Evolutionary conservation across 2,329 filamentous ascomycete species (phyloP), one percentile per base, ranked within the genome.

Genomic region (Chaetomium globosum): DNA sequence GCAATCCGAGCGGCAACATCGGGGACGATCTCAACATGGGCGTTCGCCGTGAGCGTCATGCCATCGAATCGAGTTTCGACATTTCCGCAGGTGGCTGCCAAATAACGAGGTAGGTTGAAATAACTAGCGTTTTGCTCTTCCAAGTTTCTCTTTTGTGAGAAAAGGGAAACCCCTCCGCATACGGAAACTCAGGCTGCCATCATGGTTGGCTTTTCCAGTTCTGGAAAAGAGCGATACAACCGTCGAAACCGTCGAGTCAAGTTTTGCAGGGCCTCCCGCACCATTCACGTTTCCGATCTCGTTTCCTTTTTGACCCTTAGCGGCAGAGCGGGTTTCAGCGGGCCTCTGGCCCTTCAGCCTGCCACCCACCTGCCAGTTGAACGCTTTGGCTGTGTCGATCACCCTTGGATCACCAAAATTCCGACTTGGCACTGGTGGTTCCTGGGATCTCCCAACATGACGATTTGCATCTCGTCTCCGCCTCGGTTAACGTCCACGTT

Each of bases 1-100:
- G 86, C 0, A 88, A 86, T 74, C 85, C 85, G 0, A 73, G 75
- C 72, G 78, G 73, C 66, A 77, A 83, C 65, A 71, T 83, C 48
- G 69, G 74, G 2, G 43, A 31, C 13, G 68, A 68, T 53, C 66
- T 66, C 9, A 64, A 62, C n/a, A 62, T 67, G 26, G 66, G 66
- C 8, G 59, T 59, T n/a, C n/a, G n/a, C n/a, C 4, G 23, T n/a
- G 30, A 31, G 51, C 2, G n/a, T 33, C 13, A 49, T 64, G 62
- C 23, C 62, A 6, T 57, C 56, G 21, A 46, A 21, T 26, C 51
- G 56, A 12, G 62, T 36, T 52, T 26, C 61, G 52, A 39, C 51
- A 12, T 54, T 58, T 55, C 57, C 56, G 10, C 48, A 31, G 9
- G n/a, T 48, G 48, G 36, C 23, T 8, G 13, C 12, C 36, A 30